Base-by-base conservation (phyloP, 2,329 filamentous ascomycete species). In the Curvularia lunata region DNA sequence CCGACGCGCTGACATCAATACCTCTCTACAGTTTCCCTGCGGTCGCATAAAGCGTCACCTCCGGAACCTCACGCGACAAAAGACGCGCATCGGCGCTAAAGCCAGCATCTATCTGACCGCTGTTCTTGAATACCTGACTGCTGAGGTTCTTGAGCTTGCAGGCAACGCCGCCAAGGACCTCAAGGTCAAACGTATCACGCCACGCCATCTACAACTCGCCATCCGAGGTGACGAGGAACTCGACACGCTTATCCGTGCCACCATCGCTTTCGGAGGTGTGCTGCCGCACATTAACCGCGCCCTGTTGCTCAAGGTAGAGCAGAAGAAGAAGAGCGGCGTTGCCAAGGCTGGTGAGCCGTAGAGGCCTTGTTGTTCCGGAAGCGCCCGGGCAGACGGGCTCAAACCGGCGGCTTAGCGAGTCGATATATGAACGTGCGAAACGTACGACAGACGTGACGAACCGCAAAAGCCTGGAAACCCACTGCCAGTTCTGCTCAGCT, bases 41-140 rank as follows among this genome's bases (percentile, higher is more conserved):
- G 95, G 95, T 82, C 95, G 95, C 89, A 95, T 99, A 81, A 99
- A 99, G 90, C 93, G 95, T 83, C 98, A 98, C 84, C 85, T 99
- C 78, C 97, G 98, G 87, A 92, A 92, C 80, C 97, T 97, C 83
- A 98, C 95, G 48, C 95, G 98, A 79, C 96, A 97, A 83, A 98
- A 98, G 85, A 98, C 97, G 91, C 94, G 95, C 81, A 96, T 99
- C 68, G 95, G 95, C 73, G 95, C 94, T 75, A 98, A 98, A 85
- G 95, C 95, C 65, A 93, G 95, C 67, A 95, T 99, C 72, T 99
- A 99, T 78, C 92, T 98, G 63, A 98, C 95, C 48, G 95, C 95
- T 42, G 95, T 99, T 56, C 90, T 99, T 65, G 95, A 99, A 83
- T 99, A 99, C 79, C 84, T 99, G 69, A 97, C 95, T 60, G 94